These are phyloP conservation scores for Cerioporus squamosus DNA, from an alignment of 1,284 basidiomycete species.

Conservation along the genomic window DNA sequence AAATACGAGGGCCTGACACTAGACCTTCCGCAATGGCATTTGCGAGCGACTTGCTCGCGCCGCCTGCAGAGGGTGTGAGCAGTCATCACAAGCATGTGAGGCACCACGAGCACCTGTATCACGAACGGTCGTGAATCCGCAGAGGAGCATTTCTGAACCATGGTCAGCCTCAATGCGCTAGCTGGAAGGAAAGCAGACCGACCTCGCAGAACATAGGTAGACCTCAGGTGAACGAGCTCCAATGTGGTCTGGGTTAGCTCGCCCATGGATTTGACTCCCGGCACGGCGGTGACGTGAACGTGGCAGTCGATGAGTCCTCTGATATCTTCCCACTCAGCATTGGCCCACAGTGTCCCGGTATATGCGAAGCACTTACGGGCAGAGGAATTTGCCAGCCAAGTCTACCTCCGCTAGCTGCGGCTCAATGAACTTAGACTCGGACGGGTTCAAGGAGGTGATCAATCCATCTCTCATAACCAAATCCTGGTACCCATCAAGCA, in stretches of 20 bases:
- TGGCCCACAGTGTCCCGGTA: neutral
- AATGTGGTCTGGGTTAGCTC: slow-evolving; percentile 40
- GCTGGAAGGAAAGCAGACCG: neutral
- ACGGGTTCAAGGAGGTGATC: slow-evolving; percentile 27
- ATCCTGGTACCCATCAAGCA: slow-evolving; percentile 34
- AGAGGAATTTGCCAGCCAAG: slow-evolving; percentile 42
- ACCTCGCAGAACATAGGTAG: slow-evolving; percentile 45
- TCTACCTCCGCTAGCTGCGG: slow-evolving; percentile 34
- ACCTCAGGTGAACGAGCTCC: slow-evolving; percentile 41
- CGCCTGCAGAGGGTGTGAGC: slow-evolving; percentile 24
- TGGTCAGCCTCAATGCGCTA: neutral
- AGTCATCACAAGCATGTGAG: too few species aligned
- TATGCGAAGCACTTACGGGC: slow-evolving; percentile 36
- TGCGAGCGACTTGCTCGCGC: slow-evolving; percentile 47
- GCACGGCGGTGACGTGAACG: slow-evolving; percentile 50
- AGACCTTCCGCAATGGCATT: slow-evolving; percentile 48
- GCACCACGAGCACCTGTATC: slow-evolving; percentile 39
- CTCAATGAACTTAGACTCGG: slow-evolving; percentile 5
- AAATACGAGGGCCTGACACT: slow-evolving; percentile 45
- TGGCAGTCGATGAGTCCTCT: slow-evolving; percentile 47
- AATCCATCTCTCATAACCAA: slow-evolving; percentile 38
- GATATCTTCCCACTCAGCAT: neutral
- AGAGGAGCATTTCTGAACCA: slow-evolving; percentile 43
- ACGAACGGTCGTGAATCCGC: slow-evolving; percentile 55
- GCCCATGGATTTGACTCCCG: slow-evolving; percentile 42